Evolutionary conservation across 805 yeast genomes (phyloP).

Genomic region (Cyberlindnera maritima): DNA sequence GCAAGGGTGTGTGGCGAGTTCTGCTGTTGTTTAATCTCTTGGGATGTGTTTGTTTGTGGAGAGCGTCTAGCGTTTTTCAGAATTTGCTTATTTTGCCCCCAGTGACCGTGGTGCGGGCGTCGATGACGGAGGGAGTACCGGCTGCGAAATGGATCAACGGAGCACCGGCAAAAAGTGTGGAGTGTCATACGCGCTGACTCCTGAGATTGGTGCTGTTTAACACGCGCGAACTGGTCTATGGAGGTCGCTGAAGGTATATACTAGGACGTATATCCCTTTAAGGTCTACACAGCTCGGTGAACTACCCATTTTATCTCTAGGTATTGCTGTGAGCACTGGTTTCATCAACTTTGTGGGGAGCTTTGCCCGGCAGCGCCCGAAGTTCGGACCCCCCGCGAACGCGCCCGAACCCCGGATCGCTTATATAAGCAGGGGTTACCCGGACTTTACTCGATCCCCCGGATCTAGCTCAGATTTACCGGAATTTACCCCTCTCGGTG

Average conservation of each 20-base stretch:
- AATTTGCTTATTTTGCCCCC: background rate
- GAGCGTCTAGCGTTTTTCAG: background rate
- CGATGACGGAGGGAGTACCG: background rate
- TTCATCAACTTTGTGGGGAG: background rate
- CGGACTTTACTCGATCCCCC: too few species aligned
- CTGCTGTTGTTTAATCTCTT: background rate
- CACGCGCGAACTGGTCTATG: too few species aligned
- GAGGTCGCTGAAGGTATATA: too few species aligned
- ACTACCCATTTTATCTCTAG: too few species aligned
- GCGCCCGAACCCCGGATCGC: background rate
- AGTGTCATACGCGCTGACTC: background rate
- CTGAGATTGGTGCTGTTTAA: too few species aligned
- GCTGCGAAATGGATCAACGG: slow-evolving; percentile 3
- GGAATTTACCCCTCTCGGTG: too few species aligned
- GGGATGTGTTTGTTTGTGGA: too few species aligned
- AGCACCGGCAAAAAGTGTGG: slow-evolving; percentile 2
- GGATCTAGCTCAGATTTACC: too few species aligned
- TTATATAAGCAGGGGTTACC: too few species aligned
- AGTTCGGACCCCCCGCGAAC: background rate
- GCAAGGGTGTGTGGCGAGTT: background rate
- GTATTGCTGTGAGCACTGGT: too few species aligned
- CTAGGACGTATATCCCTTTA: too few species aligned
- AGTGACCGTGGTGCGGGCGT: background rate
- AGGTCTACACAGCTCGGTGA: too few species aligned
- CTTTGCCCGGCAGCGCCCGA: background rate